Evolutionary conservation across 164 flowering plant genomes (phyloP).

Genomic region (Protea cynaroides): DNA sequence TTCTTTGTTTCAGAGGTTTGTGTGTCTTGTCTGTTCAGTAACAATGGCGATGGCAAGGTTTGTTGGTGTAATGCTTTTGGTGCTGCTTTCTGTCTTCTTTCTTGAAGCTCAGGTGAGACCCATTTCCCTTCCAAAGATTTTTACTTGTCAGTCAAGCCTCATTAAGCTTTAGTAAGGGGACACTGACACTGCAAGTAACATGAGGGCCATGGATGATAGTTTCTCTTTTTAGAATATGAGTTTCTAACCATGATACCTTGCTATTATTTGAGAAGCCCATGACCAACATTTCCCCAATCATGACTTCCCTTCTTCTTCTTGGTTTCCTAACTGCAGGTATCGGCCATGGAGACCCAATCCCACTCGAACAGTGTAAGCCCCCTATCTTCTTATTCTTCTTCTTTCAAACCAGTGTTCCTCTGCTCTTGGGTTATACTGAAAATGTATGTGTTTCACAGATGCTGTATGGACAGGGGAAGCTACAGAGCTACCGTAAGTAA

Average conservation of each 20-base stretch:
- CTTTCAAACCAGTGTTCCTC: neutral
- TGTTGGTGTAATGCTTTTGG: slow-evolving; percentile 26
- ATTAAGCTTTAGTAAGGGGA: no score
- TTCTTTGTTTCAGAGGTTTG: no score
- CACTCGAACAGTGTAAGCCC: neutral
- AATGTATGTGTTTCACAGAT: neutral
- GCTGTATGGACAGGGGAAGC: neutral
- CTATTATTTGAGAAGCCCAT: no score
- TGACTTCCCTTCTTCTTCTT: neutral
- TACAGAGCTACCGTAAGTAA: neutral
- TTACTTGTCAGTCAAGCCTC: neutral
- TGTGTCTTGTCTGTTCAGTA: neutral
- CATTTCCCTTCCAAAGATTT: no score
- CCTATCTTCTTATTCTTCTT: neutral
- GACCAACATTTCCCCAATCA: neutral
- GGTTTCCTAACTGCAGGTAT: neutral
- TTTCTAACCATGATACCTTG: no score
- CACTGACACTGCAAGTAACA: no score
- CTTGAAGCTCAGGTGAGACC: slow-evolving; percentile 16
- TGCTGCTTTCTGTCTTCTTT: slow-evolving; percentile 32
- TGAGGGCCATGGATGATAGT: no score
- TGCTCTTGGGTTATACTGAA: neutral
- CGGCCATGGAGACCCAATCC: neutral
- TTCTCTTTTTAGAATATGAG: no score
- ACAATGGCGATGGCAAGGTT: slow-evolving; percentile 24